Base-by-base conservation (phyloP, 805 yeast species). In the Candida krabiensis region DNA sequence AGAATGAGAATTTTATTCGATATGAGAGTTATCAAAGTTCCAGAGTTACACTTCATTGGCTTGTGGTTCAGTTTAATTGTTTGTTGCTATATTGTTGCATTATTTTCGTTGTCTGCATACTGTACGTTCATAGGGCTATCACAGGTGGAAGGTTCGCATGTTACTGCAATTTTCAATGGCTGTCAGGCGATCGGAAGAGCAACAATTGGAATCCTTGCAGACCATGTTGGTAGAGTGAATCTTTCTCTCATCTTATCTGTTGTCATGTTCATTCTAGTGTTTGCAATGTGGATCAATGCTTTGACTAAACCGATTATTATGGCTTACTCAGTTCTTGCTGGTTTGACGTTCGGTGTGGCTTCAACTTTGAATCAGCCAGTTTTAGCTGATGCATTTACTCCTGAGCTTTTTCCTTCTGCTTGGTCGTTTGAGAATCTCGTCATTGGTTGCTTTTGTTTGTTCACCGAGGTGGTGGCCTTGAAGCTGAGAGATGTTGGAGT, bases 121-220 rank as follows among this genome's bases (percentile, higher is more conserved):
- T 71, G 75, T 8, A 61, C 64, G 8, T 61, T 71, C 14, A 52
- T 71, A 19, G 89, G 88, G 0, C 51, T 69, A 38, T 40, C 70
- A 0, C 41, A 64, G 9, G 55, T 60, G 16, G 69, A 74, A 37
- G 78, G 75, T 11, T 64, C 79, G 11, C 60, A 64, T 16, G 55
- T 71, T 23, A 69, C 75, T 2, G 77, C 77, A 1, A 60, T 70
- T 6, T 52, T 73, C 43, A 75, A 73, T 46, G 65, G 69, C 12
- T 66, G 69, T 1, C 81, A 76, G 50, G 60, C 67, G 5, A 35
- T 73, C 15, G 80, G 80, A 2, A 64, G 82, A 49, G 73, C 77
- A 3, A 6, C 51, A n/a, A 71, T 74, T 53, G 81, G 81, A 1
- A 43, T 66, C 3, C 28, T 61, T 1, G 71, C 77, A 19, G 80